Evolutionary conservation across 108 stramenopile species (phyloP).

Genomic region (Cyclotella kingstonii): DNA sequence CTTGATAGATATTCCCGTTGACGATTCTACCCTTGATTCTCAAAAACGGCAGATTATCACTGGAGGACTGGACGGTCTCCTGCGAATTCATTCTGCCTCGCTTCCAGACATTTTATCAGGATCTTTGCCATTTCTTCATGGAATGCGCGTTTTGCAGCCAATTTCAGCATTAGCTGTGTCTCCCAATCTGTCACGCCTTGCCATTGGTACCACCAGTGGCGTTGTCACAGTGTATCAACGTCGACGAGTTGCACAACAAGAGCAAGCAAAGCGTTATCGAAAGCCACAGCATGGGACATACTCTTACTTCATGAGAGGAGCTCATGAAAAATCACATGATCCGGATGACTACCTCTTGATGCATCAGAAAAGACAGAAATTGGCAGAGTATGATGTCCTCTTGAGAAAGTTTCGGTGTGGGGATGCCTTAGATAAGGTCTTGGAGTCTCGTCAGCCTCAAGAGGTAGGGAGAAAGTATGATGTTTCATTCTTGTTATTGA

Average conservation of each 20-base stretch:
- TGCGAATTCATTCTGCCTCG: constrained; percentile 67
- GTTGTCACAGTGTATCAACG: constrained; percentile 65
- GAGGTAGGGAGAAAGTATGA: constrained; percentile 14
- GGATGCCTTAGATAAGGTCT: constrained; percentile 83
- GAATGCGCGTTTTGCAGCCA: constrained; percentile 56
- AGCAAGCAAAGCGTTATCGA: background rate
- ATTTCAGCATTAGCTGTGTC: constrained; percentile 65
- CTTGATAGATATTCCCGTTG: constrained; percentile 29
- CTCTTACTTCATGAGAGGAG: constrained; percentile 76
- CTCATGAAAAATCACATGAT: constrained; percentile 54
- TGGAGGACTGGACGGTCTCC: constrained; percentile 67
- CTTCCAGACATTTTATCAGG: constrained; percentile 38
- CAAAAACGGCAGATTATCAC: constrained; percentile 60
- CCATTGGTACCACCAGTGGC: constrained; percentile 70
- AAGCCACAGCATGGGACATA: constrained; percentile 77
- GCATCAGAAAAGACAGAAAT: constrained; percentile 61
- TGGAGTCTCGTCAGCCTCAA: constrained; percentile 66
- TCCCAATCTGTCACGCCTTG: constrained; percentile 56
- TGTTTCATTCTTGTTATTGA: background rate
- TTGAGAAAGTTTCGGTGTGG: constrained; percentile 88
- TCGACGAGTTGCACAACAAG: constrained; percentile 12
- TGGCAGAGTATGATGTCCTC: constrained; percentile 68
- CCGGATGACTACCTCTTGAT: constrained; percentile 65
- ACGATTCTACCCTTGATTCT: background rate
- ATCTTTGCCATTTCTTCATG: constrained; percentile 59